Conservation (phyloP, 345 rosid genomes). For the Bretschneidera sinensis region DNA sequence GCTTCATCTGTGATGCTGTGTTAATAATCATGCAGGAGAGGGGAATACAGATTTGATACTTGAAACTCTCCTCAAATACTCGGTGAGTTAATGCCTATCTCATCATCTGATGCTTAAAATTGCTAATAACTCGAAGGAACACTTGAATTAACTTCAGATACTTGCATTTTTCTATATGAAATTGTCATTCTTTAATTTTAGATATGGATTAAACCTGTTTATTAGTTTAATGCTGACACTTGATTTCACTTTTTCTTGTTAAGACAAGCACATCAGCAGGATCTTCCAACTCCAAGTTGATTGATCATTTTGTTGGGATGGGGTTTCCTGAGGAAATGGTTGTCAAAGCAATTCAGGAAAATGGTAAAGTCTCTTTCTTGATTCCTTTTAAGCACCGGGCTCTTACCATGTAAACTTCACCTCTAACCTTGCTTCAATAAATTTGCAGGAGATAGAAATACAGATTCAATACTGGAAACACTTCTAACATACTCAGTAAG, state of each 20-base stretch:
- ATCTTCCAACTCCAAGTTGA: slow-evolving; percentile 41
- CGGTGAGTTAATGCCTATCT: slow-evolving; percentile 28
- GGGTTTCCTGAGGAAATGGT: slow-evolving; percentile 49
- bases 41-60: slow-evolving; percentile 42
- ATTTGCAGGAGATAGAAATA: slow-evolving; percentile 50
- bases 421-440: slow-evolving; percentile 1
- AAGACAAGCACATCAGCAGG: slow-evolving; percentile 33
- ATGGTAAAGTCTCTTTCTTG: slow-evolving; percentile 29
- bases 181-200: background rate
- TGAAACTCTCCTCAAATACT: slow-evolving; percentile 44
- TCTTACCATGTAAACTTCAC: background rate
- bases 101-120: slow-evolving; percentile 1
- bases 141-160: background rate
- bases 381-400: background rate
- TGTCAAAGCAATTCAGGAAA: slow-evolving; percentile 41
- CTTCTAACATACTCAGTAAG: slow-evolving; percentile 52
- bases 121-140: background rate
- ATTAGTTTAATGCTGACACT: background rate
- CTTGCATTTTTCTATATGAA: background rate
- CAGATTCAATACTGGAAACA: slow-evolving; percentile 49
- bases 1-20: slow-evolving; percentile 11
- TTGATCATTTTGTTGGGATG: slow-evolving; percentile 50
- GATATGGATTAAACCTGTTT: background rate
- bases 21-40: slow-evolving; percentile 38
- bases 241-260: slow-evolving; percentile 10